phyloP scores from a whole-genome alignment of 805 yeast genomes.

The Lipomyces orientalis region DNA sequence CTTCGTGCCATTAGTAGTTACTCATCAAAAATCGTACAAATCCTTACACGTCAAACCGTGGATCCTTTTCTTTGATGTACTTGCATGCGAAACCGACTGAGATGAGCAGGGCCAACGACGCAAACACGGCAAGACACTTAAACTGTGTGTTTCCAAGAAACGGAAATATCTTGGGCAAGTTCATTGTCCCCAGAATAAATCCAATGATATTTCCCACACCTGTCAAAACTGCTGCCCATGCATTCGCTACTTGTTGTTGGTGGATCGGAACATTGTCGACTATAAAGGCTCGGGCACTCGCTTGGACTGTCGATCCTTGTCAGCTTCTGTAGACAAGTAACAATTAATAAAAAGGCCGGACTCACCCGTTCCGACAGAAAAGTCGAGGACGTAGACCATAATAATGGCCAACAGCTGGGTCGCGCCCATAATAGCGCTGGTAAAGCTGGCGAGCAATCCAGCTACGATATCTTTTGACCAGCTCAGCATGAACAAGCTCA shows the following conservation, averaged over 20 bases:
- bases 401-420: slow-evolving; percentile 57
- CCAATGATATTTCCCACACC: slow-evolving; percentile 65
- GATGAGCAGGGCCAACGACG: slow-evolving; percentile 50
- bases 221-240: slow-evolving; percentile 70
- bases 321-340: too few species aligned
- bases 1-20: neutral
- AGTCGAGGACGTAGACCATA: slow-evolving; percentile 60
- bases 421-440: slow-evolving; percentile 50
- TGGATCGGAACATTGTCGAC: slow-evolving; percentile 64
- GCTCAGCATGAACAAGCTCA: slow-evolving; percentile 54
- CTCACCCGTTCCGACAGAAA: slow-evolving; percentile 52
- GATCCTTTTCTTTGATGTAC: slow-evolving; percentile 53
- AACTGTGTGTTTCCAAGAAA: slow-evolving; percentile 58
- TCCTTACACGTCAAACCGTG: slow-evolving; percentile 53
- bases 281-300: slow-evolving; percentile 63
- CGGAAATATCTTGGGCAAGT: slow-evolving; percentile 50
- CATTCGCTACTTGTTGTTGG: slow-evolving; percentile 65
- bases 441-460: slow-evolving; percentile 38
- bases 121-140: slow-evolving; percentile 54
- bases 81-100: slow-evolving; percentile 52
- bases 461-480: slow-evolving; percentile 54
- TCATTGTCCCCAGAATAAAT: slow-evolving; percentile 57
- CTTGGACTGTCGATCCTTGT: slow-evolving; percentile 54
- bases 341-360: neutral
- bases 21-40: too few species aligned